Percentiles rank a stretch among this genome's conserved stretches.
phyloP scores from a whole-genome alignment of 306 rosid species.

The Fragaria nilgerrensis region DNA sequence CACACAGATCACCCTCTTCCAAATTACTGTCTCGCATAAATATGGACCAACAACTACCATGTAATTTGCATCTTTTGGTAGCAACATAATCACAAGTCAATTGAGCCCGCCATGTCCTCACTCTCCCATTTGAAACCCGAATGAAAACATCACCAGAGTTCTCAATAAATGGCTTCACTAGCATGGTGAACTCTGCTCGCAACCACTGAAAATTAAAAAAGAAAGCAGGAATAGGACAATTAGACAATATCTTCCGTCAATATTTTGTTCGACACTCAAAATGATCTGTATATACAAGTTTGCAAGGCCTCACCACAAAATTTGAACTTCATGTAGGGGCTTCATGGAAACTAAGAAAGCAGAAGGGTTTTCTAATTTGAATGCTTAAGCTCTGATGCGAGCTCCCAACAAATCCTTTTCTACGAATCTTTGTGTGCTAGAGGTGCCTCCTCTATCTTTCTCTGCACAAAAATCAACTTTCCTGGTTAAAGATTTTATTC shows the following conservation, averaged over 20 bases:
- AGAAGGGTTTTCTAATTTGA: background rate
- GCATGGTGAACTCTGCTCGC: background rate
- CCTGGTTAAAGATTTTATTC: background rate
- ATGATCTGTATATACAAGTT: background rate
- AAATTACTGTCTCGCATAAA: slow-evolving; percentile 14
- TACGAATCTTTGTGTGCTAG: background rate
- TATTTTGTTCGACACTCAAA: background rate
- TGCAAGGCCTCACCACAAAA: background rate
- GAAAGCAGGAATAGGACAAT: background rate
- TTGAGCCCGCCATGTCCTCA: background rate
- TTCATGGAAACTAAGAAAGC: slow-evolving; percentile 2
- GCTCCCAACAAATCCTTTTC: background rate
- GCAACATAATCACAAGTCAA: background rate
- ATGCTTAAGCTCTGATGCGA: background rate
- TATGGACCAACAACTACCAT: slow-evolving; percentile 2
- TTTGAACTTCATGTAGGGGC: background rate
- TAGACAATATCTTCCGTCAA: background rate
- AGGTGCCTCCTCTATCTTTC: background rate
- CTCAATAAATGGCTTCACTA: background rate
- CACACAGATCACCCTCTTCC: slow-evolving; percentile 19
- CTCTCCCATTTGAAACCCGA: background rate
- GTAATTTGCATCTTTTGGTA: background rate
- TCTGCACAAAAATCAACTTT: background rate
- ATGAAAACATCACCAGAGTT: background rate
- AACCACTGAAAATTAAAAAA: background rate